phyloP scores from a whole-genome alignment of 139 green algal species.

The Gonium pectorale region DNA sequence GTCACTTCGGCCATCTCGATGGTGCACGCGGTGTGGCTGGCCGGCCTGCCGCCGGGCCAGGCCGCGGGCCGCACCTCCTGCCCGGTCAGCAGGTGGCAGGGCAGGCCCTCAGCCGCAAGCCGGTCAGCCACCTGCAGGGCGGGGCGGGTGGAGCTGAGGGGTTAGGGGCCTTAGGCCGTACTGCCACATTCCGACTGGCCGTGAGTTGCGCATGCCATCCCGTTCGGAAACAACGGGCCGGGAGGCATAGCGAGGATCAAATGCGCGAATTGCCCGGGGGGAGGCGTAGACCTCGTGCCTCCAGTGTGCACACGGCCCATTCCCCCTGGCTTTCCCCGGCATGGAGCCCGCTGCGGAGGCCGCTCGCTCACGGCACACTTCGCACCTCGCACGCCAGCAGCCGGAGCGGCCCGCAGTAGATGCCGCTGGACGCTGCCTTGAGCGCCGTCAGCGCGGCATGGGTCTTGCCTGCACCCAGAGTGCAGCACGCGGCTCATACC shows the following conservation, averaged over 20 bases:
- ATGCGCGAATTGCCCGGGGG: no score
- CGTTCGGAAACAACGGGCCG: no score
- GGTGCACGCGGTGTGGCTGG: slow-evolving; percentile 90
- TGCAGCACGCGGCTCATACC: no score
- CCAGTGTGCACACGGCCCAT: no score
- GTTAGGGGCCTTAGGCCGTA: no score
- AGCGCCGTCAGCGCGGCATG: slow-evolving; percentile 86
- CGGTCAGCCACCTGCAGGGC: slow-evolving; percentile 54
- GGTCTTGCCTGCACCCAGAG: slow-evolving; percentile 99
- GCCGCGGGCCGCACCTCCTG: slow-evolving; percentile 80
- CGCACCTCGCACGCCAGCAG: slow-evolving; percentile 82
- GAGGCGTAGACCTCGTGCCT: no score
- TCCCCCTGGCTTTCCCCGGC: no score
- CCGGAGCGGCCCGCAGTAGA: slow-evolving; percentile 96
- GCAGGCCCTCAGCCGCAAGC: slow-evolving; percentile 60
- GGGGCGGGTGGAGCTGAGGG: neutral
- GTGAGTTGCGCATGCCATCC: no score
- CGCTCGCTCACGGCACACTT: neutral
- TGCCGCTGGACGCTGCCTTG: slow-evolving; percentile 68
- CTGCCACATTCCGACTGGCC: no score
- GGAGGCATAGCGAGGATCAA: no score
- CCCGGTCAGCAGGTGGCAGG: slow-evolving; percentile 79
- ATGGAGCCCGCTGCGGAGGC: no score
- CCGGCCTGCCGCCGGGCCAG: neutral
- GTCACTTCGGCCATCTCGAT: slow-evolving; percentile 91